A percentile compares a stretch with the other conserved stretches of the same genome.
Conservation (phyloP, 306 rosid species). For the Betula pendula region DNA sequence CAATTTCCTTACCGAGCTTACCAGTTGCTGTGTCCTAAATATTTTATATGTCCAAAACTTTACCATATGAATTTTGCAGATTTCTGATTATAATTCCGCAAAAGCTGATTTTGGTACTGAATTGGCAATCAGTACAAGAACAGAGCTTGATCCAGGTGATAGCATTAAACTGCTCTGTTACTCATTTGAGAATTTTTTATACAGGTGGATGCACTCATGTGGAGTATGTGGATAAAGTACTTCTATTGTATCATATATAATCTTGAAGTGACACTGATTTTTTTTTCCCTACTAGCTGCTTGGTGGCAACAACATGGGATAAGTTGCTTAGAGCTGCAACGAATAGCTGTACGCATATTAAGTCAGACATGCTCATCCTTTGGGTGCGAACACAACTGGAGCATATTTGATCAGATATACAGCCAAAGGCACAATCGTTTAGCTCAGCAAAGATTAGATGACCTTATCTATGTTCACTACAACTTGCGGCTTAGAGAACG, state of each 20-base stretch:
- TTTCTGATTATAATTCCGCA: slow-evolving; percentile 77
- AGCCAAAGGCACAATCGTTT: slow-evolving; percentile 56
- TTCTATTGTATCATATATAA: not conserved
- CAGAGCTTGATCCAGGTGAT: slow-evolving; percentile 88
- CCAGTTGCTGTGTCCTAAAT: not conserved
- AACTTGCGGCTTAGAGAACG: slow-evolving; percentile 86
- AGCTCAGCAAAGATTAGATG: slow-evolving; percentile 76
- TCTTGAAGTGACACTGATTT: slow-evolving; percentile 21
- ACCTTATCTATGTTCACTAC: slow-evolving; percentile 75
- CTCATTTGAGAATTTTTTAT: slow-evolving; percentile 12
- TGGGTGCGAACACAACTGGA: slow-evolving; percentile 83
- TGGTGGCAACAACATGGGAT: slow-evolving; percentile 99
- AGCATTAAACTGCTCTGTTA: slow-evolving; percentile 19
- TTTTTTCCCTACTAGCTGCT: slow-evolving; percentile 58
- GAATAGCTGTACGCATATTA: slow-evolving; percentile 80
- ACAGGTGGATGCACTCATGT: slow-evolving; percentile 14
- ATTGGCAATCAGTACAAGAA: slow-evolving; percentile 93
- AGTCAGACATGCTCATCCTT: slow-evolving; percentile 91
- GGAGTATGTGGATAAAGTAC: slow-evolving; percentile 18
- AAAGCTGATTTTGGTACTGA: slow-evolving; percentile 96
- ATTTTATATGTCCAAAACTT: slow-evolving; percentile 1
- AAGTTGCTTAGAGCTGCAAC: slow-evolving; percentile 89
- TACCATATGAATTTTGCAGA: slow-evolving; percentile 46
- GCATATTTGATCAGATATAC: slow-evolving; percentile 62
- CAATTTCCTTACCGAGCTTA: slow-evolving; percentile 11